phyloP scores from a whole-genome alignment of 2,329 filamentous ascomycete genomes.

The Lecanicillium sp. region DNA sequence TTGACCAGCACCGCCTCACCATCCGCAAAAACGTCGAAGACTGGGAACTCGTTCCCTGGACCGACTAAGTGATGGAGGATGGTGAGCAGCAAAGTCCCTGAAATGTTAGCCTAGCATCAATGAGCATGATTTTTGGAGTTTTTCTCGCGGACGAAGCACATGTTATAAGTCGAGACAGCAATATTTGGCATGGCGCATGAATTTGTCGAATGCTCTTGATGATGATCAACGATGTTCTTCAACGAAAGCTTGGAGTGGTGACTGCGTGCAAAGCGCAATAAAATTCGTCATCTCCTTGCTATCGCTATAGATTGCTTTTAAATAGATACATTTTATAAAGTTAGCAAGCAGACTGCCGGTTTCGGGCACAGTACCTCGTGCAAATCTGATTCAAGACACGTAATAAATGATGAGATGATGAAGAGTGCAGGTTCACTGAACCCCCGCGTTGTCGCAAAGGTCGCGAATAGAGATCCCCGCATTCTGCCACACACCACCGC shows the following conservation, averaged over 20 bases:
- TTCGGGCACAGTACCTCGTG: conserved; percentile 8
- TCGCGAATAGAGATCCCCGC: neutral
- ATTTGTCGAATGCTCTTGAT: neutral
- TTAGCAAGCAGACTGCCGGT: conserved; percentile 6
- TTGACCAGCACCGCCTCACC: conserved; percentile 61
- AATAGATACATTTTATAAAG: conserved; percentile 8
- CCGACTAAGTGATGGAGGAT: conserved; percentile 8
- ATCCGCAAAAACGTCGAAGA: conserved; percentile 55
- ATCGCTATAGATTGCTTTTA: conserved; percentile 9
- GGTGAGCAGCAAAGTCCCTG: too few species aligned
- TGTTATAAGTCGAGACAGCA: neutral
- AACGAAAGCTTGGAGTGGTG: conserved; percentile 9
- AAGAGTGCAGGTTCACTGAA: conserved; percentile 2
- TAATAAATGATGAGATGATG: conserved; percentile 1
- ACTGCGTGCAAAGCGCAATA: conserved; percentile 10
- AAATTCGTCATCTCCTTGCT: conserved; percentile 10
- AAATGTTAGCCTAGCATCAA: too few species aligned
- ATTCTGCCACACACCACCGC: conserved; percentile 31
- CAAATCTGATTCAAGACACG: neutral
- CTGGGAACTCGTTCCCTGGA: conserved; percentile 59
- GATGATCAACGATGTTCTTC: conserved; percentile 4
- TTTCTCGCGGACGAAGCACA: neutral
- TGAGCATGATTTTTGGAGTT: conserved; percentile 1
- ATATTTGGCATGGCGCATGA: too few species aligned
- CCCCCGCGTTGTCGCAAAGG: neutral